Evolutionary conservation across 78 protist species (phyloP).

Genomic region (Dictyostelium purpureum): DNA sequence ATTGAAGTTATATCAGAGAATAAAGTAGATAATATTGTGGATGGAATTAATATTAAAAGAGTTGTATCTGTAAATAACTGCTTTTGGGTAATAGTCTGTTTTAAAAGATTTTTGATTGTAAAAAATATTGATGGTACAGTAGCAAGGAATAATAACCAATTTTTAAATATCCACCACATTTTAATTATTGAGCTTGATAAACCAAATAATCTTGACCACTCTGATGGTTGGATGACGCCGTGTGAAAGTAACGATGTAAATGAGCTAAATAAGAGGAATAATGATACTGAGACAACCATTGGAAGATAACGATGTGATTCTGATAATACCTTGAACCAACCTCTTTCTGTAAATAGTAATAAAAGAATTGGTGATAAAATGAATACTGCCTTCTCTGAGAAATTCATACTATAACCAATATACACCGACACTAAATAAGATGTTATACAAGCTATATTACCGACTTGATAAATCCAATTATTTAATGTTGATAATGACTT

Average conservation of each 20-base stretch:
- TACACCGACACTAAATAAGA: background rate
- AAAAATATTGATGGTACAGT: conserved; percentile 14
- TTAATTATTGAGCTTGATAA: background rate
- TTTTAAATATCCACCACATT: conserved; percentile 28
- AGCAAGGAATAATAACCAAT: background rate
- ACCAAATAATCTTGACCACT: conserved; percentile 25
- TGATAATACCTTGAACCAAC: background rate
- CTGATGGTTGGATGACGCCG: background rate
- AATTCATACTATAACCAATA: conserved; percentile 1
- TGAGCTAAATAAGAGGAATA: background rate
- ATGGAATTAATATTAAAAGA: background rate
- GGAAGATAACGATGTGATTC: conserved; percentile 46
- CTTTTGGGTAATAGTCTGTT: background rate
- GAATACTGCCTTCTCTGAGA: conserved; percentile 8
- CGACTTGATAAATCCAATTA: background rate
- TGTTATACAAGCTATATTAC: conserved; percentile 4
- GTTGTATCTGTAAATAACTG: background rate
- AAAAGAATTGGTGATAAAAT: conserved; percentile 45
- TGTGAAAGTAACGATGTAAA: background rate
- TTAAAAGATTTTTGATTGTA: conserved; percentile 4
- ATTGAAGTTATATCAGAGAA: conserved; percentile 25
- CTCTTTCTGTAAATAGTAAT: background rate
- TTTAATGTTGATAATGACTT: background rate
- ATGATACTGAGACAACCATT: background rate
- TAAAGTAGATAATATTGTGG: background rate